Conservation (phyloP, 768 basidiomycete species). For the Mycena olivaceomarginata region DNA sequence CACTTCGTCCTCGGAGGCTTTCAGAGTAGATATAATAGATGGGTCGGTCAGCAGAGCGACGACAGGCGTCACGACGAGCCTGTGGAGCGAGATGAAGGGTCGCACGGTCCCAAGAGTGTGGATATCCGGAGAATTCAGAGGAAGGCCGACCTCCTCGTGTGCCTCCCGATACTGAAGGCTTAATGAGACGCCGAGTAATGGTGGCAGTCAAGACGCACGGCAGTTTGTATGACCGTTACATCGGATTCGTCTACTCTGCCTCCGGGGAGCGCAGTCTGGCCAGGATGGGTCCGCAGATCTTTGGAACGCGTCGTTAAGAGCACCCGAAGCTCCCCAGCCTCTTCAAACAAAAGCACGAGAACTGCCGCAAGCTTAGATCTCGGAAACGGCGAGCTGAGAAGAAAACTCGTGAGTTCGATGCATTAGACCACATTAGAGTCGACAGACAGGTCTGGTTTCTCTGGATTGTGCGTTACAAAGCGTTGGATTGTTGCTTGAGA, state of each 20-base stretch:
- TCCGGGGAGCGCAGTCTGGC: constrained; percentile 90
- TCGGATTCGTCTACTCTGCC: constrained; percentile 86
- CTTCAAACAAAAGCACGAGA: constrained; percentile 86
- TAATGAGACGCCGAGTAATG: not conserved
- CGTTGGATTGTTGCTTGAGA: constrained; percentile 23
- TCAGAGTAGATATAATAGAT: constrained; percentile 69
- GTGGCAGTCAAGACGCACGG: constrained; percentile 70
- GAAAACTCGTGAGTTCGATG: constrained; percentile 41
- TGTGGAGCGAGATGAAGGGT: constrained; percentile 81
- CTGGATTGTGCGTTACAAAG: constrained; percentile 46
- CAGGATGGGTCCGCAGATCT: constrained; percentile 82
- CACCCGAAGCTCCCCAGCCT: constrained; percentile 80
- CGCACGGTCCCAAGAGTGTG: constrained; percentile 77
- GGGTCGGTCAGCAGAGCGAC: constrained; percentile 80
- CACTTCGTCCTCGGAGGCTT: constrained; percentile 81
- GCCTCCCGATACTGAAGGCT: constrained; percentile 85
- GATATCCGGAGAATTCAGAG: constrained; percentile 72
- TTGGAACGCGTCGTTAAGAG: constrained; percentile 92
- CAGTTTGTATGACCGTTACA: constrained; percentile 77
- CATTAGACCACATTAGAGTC: constrained; percentile 44
- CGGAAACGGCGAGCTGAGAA: constrained; percentile 55
- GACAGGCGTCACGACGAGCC: constrained; percentile 86
- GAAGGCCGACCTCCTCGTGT: constrained; percentile 87
- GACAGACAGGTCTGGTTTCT: constrained; percentile 74
- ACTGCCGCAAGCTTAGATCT: constrained; percentile 81